Evolutionary conservation across 2,329 filamentous ascomycete species (phyloP), one percentile per base, ranked within the genome.

Genomic region (Pyricularia sp.): DNA sequence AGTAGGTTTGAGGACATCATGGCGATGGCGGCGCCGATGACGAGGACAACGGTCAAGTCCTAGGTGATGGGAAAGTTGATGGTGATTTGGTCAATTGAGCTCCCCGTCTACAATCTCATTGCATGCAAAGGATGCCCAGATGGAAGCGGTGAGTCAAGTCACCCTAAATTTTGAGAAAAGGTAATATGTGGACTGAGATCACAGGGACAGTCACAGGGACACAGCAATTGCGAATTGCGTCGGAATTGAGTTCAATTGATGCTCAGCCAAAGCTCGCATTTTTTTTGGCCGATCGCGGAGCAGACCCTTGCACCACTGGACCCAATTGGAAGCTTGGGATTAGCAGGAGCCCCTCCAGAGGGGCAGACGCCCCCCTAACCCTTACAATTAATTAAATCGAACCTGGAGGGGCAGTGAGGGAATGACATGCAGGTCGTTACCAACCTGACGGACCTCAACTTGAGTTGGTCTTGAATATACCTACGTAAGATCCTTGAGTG

Each of bases 1-100:
- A 71, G 68, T 30, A 72, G 69, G 23, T 70, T 69, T 36, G 72
- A 68, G 61, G 72, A 68, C 61, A 70, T 68, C 71, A 71, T 72
- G 26, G 67, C 63, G 70, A 61, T 23, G 20, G 33, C 26, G 63
- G 67, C 23, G 65, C 25, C 14, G 42, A 20, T 50, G 42, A 50
- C 17, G 28, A n/a, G 55, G 42, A 12, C 10, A 55, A 36, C 36
- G 30, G 50, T 25, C 17, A 9, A 31, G 68, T 42, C 64, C 33
- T 23, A 42, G 3, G 63, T n/a, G 58, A 55, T 20, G 23, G 7
- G 25, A 26, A 61, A 65, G 64, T 36, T 7, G 14, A 65, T 20
- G 42, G 58, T 64, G 42, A 33, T 36, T 66, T 33, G 64, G 42
- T 55, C 72, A 73, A 73, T 72, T 69, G 70, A 67, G 68, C 64